Evolutionary conservation across 495 filamentous ascomycete genomes (phyloP).

Genomic region (Talaromyces adpressus): DNA sequence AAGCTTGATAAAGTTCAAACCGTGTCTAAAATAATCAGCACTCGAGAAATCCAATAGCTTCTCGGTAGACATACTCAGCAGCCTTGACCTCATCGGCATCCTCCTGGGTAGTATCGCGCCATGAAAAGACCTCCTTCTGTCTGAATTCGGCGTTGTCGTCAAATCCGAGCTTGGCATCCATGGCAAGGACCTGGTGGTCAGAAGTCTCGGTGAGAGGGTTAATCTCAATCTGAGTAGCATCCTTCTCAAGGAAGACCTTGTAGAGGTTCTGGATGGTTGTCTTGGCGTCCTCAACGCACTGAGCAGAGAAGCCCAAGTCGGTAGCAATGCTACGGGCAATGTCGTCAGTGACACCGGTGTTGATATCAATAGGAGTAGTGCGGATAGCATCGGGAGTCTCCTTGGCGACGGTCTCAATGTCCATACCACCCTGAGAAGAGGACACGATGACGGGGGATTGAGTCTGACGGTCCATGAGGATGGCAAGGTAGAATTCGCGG

Average conservation of each 20-base stretch:
- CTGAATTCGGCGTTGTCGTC: conserved; percentile 99
- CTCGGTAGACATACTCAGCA: conserved; percentile 53
- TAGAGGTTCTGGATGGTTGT: conserved; percentile 97
- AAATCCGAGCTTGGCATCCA: conserved; percentile 97
- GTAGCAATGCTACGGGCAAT: conserved; percentile 86
- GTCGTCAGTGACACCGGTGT: conserved; percentile 89
- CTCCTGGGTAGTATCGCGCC: conserved; percentile 91
- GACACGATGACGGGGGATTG: conserved; percentile 94
- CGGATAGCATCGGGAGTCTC: conserved; percentile 93
- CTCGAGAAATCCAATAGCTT: conserved; percentile 11
- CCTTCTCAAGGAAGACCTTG: conserved; percentile 95
- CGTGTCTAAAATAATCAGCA: conserved; percentile 35
- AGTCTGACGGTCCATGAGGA: conserved; percentile 91
- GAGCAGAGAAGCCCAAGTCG: conserved; percentile 92
- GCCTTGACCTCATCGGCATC: conserved; percentile 96
- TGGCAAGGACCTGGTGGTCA: conserved; percentile 94
- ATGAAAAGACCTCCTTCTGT: conserved; percentile 90
- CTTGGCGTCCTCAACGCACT: conserved; percentile 91
- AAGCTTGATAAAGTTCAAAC: conserved; percentile 99
- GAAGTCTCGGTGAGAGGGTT: conserved; percentile 96
- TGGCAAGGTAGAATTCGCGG: conserved; percentile 96
- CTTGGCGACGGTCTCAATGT: conserved; percentile 97
- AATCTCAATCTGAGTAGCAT: conserved; percentile 98
- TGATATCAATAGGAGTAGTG: conserved; percentile 88
- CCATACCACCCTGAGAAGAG: conserved; percentile 97